Evolutionary conservation across 2,329 filamentous ascomycete species (phyloP), one percentile per base, ranked within the genome.

Genomic region (Neopestalotiopsis sp.): DNA sequence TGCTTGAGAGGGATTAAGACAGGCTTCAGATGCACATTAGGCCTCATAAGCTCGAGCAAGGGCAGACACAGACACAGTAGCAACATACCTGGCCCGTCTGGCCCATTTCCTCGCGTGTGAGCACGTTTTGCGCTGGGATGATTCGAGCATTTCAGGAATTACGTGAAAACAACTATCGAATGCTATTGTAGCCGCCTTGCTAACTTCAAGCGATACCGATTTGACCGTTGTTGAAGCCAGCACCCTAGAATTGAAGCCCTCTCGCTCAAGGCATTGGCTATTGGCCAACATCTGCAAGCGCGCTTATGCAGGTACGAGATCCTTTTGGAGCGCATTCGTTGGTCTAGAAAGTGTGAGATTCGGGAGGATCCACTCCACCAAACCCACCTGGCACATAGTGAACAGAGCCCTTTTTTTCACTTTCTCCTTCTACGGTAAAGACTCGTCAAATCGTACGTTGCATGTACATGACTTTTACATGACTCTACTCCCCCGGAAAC

Each of bases 231-330:
- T 3, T 28, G 24, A 3, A 28, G 24, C 24, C 24, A 4, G 3
- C 24, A 28, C 4, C 24, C 24, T 3, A 28, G 24, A 28, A 28
- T 28, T 28, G 24, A 28, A 28, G 24, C 24, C 24, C 24, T 28
- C 24, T 28, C 24, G 24, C 34, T 38, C 34, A 38, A 38, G 34
- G 34, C 24, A 28, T 49, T 17, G 42, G n/a, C n/a, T 52, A 52
- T 52, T 52, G 45, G 45, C n/a, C 45, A 17, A 20, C 45, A n/a
- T 49, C 20, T 52, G 45, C 45, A 52, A 20, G 45, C 45, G 45
- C 45, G 45, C 45, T 52, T 52, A 52, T 52, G 45, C 45, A 52
- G 45, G 45, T 52, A 52, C 45, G 45, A 52, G 45, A 52, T 52
- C 45, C 45, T 52, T 20, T 52, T 52, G 17, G 17, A n/a, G 5